phyloP scores from a whole-genome alignment of 306 rosid genomes.

The Prinsepia uniflora region DNA sequence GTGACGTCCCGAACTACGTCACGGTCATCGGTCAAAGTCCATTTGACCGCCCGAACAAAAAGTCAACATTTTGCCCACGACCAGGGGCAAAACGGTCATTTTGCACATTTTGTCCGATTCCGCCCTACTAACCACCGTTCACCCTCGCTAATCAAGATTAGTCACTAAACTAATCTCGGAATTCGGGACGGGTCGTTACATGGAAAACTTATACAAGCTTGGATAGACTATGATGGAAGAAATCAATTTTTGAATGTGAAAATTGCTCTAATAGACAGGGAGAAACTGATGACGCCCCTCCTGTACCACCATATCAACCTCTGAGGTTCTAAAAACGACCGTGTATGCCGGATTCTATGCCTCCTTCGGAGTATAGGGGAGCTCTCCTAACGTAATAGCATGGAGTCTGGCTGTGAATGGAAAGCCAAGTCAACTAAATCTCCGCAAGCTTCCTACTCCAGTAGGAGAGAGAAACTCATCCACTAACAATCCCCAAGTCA shows the following conservation, averaged over 20 bases:
- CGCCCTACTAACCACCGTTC: no score
- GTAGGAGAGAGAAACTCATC: constrained; percentile 33
- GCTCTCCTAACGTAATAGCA: constrained; percentile 63
- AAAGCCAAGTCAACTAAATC: constrained; percentile 27
- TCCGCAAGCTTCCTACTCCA: constrained; percentile 39
- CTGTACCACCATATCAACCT: background rate
- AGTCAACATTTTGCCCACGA: no score
- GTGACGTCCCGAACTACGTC: no score
- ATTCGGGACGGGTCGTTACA: no score
- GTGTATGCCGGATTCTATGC: constrained; percentile 72
- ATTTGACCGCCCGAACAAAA: no score
- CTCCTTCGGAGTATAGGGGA: constrained; percentile 46
- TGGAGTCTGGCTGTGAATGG: constrained; percentile 57
- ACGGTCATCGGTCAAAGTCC: no score
- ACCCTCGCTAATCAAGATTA: no score
- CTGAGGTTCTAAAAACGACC: background rate
- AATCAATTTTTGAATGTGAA: constrained; percentile 35
- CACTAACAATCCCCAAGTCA: constrained; percentile 22
- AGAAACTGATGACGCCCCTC: constrained; percentile 36
- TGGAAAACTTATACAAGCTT: constrained; percentile 41
- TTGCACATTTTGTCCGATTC: no score
- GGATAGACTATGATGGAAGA: constrained; percentile 61
- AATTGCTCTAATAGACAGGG: constrained; percentile 26
- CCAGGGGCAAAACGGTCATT: no score
- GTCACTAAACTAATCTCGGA: no score